Evolutionary conservation across 148 eudicot species (phyloP).

Genomic region (Fagopyrum tataricum): DNA sequence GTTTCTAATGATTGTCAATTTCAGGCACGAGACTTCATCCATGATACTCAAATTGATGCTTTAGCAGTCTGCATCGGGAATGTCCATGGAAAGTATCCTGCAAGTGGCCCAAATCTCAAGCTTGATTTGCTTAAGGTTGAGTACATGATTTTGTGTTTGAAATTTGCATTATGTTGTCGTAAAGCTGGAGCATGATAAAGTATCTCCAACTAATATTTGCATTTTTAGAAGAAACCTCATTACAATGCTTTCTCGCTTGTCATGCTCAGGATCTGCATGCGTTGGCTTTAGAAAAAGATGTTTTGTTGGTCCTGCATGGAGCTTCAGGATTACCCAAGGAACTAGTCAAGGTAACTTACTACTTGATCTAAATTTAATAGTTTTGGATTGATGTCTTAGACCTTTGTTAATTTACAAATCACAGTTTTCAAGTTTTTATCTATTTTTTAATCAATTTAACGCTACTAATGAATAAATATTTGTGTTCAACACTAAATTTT

Average conservation of each 20-base stretch:
- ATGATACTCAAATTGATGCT: constrained; percentile 78
- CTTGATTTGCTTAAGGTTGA: constrained; percentile 91
- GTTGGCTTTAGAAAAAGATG: constrained; percentile 58
- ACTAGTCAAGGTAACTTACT: constrained; percentile 55
- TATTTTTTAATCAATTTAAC: too few species aligned
- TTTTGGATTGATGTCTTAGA: too few species aligned
- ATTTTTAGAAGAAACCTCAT: neutral
- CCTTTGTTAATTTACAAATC: too few species aligned
- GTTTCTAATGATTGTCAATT: constrained; percentile 15
- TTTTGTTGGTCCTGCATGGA: constrained; percentile 87
- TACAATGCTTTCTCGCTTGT: neutral
- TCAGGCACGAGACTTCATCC: constrained; percentile 85
- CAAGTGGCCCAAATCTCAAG: constrained; percentile 79
- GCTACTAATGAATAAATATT: neutral
- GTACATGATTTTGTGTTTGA: neutral
- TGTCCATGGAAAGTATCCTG: constrained; percentile 96
- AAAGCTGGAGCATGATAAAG: neutral
- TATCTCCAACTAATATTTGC: neutral
- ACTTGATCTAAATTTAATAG: neutral
- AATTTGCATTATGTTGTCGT: neutral
- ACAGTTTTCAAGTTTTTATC: too few species aligned
- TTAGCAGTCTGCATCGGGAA: constrained; percentile 97
- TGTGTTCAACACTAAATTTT: too few species aligned
- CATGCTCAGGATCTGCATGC: constrained; percentile 52
- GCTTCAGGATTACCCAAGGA: constrained; percentile 86